Conservation (phyloP, 441 rosid species). For the Pelargonium fulgidum region DNA sequence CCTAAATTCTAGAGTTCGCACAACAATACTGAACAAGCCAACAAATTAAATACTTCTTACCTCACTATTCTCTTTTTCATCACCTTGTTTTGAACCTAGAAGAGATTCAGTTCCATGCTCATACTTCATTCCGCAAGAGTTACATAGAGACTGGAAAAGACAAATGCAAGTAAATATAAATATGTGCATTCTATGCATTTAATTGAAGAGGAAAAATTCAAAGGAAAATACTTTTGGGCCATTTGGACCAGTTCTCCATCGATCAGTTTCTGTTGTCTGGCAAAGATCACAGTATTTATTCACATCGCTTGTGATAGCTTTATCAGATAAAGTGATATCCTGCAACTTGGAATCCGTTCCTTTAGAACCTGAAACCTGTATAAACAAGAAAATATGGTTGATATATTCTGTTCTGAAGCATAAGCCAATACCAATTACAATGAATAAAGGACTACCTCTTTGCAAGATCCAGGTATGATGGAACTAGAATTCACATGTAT, state of each 20-base stretch:
- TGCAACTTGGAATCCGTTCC: slow-evolving; percentile 5
- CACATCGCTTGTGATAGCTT: too few relatives aligned
- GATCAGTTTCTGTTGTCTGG: slow-evolving; percentile 11
- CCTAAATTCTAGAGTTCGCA: neutral
- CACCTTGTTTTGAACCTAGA: slow-evolving; percentile 16
- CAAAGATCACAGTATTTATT: slow-evolving; percentile 8
- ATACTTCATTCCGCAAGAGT: slow-evolving; percentile 15
- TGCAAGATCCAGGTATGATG: slow-evolving; percentile 21
- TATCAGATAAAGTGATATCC: neutral
- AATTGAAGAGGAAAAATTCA: too few relatives aligned
- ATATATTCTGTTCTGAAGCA: neutral
- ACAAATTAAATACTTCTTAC: slow-evolving; percentile 12
- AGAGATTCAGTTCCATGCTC: slow-evolving; percentile 12
- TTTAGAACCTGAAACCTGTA: slow-evolving; percentile 19
- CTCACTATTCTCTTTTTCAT: slow-evolving; percentile 20
- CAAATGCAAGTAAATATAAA: neutral
- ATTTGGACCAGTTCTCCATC: neutral
- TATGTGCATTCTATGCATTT: neutral
- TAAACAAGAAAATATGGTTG: slow-evolving; percentile 8
- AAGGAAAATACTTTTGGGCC: slow-evolving; percentile 8
- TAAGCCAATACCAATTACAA: neutral
- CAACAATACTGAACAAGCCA: slow-evolving; percentile 5
- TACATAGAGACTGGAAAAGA: slow-evolving; percentile 16
- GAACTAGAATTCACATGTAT: slow-evolving; percentile 17
- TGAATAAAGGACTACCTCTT: slow-evolving; percentile 27